phyloP scores from a whole-genome alignment of 2,329 filamentous ascomycete genomes.

The Talaromyces piceae region DNA sequence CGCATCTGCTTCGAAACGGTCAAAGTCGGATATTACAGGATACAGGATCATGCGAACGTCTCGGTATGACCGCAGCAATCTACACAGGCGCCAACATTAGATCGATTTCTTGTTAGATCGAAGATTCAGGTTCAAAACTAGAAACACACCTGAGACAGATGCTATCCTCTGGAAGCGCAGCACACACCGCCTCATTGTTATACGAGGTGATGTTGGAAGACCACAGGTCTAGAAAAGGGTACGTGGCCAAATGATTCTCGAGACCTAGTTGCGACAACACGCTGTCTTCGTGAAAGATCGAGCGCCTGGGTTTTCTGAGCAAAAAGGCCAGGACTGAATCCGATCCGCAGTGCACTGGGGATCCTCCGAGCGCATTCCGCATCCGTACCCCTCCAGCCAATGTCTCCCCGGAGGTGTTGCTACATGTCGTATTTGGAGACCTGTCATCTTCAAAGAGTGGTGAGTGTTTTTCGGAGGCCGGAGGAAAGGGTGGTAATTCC shows the following conservation, averaged over 20 bases:
- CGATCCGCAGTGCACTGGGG: constrained; percentile 55
- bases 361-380: constrained; percentile 51
- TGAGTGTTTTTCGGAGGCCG: constrained; percentile 9
- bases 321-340: constrained; percentile 56
- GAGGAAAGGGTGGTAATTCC: constrained; percentile 18
- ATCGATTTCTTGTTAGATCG: background rate
- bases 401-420: background rate
- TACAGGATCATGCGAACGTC: constrained; percentile 54
- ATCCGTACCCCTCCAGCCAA: constrained; percentile 47
- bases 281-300: constrained; percentile 46
- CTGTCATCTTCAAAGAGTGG: constrained; percentile 10
- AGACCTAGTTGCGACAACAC: constrained; percentile 56
- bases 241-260: constrained; percentile 57
- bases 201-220: constrained; percentile 53
- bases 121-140: background rate
- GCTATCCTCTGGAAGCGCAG: constrained; percentile 51
- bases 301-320: constrained; percentile 42
- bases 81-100: constrained; percentile 15
- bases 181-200: constrained; percentile 51
- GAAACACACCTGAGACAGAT: constrained; percentile 40
- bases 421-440: background rate
- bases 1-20: constrained; percentile 48
- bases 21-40: constrained; percentile 51
- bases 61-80: constrained; percentile 50
- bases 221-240: constrained; percentile 59